phyloP scores from a whole-genome alignment of 768 basidiomycete species.

The Collybia sp. region DNA sequence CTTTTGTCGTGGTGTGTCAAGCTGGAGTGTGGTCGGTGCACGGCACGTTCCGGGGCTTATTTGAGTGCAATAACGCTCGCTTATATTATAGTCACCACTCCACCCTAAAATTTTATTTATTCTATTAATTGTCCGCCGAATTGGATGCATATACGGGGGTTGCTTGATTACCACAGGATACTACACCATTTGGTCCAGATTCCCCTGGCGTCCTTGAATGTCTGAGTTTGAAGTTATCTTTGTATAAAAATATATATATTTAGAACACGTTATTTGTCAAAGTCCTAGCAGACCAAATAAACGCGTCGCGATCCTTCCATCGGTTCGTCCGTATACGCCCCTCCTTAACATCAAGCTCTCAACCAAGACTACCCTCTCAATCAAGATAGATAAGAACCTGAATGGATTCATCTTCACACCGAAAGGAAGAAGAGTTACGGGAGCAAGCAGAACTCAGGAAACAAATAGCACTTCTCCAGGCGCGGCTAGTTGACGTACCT shows the following conservation, averaged over 20 bases:
- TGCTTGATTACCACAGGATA: too few relatives aligned
- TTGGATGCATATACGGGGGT: neutral
- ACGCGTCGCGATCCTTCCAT: constrained; percentile 14
- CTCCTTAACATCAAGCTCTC: neutral
- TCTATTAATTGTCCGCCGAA: neutral
- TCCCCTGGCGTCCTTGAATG: neutral
- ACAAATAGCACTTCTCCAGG: constrained; percentile 53
- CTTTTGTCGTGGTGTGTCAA: too few relatives aligned
- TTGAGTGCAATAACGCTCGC: too few relatives aligned
- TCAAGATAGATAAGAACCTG: neutral
- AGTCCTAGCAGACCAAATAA: constrained; percentile 6
- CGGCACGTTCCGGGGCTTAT: too few relatives aligned
- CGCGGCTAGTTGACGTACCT: constrained; percentile 42
- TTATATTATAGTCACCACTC: too few relatives aligned
- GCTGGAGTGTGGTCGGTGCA: too few relatives aligned
- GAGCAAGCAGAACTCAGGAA: constrained; percentile 45
- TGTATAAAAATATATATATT: neutral
- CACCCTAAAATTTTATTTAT: too few relatives aligned
- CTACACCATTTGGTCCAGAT: neutral
- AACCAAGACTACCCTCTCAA: too few relatives aligned
- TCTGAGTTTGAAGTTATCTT: neutral
- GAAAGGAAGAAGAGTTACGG: constrained; percentile 28
- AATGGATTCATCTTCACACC: constrained; percentile 56
- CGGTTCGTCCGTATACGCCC: neutral
- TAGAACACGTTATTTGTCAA: neutral